phyloP scores from a whole-genome alignment of 2,329 filamentous ascomycete genomes.

The Bipolaris zeicola region DNA sequence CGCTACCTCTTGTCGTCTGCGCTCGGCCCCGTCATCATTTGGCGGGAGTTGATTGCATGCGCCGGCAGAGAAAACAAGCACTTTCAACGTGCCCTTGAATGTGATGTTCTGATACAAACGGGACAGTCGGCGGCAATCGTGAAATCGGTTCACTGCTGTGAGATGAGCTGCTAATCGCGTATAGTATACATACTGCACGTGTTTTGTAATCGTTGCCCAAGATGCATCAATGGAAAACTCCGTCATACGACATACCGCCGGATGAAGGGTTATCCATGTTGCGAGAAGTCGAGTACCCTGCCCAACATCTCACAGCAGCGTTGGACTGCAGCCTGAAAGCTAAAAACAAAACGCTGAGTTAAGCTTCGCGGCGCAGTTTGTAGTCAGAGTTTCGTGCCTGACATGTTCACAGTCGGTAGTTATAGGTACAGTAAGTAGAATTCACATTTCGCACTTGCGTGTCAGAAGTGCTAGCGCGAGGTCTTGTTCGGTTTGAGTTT shows the following conservation, averaged over 20 bases:
- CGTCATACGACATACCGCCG: neutral
- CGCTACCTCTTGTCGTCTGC: neutral
- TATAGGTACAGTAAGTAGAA: neutral
- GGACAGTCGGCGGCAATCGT: neutral
- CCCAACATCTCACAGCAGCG: neutral
- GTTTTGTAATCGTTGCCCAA: neutral
- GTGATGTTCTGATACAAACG: neutral
- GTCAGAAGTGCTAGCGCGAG: conserved; percentile 1
- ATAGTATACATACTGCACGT: neutral
- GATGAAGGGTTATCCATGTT: conserved; percentile 5
- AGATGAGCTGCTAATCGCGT: too few species aligned
- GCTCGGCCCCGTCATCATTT: neutral
- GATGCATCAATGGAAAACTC: neutral
- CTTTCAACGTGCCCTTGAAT: neutral
- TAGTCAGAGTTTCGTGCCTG: neutral
- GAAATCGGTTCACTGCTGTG: too few species aligned
- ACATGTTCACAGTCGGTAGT: neutral
- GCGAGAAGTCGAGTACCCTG: neutral
- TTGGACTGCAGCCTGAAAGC: conserved; percentile 2
- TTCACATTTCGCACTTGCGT: neutral
- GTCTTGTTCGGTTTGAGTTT: neutral
- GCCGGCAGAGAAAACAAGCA: neutral
- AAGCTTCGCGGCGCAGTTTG: neutral
- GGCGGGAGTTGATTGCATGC: neutral
- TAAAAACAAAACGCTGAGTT: conserved; percentile 7